phyloP scores from a whole-genome alignment of 176 grass and related monocot species.

The Musa troglodytarum region DNA sequence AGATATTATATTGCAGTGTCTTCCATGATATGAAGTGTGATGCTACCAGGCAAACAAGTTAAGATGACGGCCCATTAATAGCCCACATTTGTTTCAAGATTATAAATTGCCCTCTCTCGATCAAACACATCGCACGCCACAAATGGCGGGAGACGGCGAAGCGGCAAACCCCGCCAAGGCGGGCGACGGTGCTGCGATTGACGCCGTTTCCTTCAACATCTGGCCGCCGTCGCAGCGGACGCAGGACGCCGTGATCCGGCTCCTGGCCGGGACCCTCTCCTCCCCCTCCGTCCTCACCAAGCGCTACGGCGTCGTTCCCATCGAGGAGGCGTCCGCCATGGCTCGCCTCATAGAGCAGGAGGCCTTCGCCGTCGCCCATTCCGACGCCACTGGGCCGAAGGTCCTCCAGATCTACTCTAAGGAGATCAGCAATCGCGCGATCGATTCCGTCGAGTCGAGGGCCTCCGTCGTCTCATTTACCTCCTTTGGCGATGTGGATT shows the following conservation, averaged over 20 bases:
- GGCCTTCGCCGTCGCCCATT: slow-evolving; percentile 40
- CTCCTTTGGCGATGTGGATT: slow-evolving; percentile 1
- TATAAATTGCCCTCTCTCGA: background rate
- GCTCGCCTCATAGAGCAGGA: slow-evolving; percentile 58
- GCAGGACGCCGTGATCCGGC: slow-evolving; percentile 74
- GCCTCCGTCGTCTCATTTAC: background rate
- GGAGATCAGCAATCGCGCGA: slow-evolving; percentile 68
- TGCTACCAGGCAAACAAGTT: too few species aligned
- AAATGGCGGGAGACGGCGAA: slow-evolving; percentile 58
- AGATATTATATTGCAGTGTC: too few species aligned
- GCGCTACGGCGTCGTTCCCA: slow-evolving; percentile 53
- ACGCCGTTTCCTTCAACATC: slow-evolving; percentile 54
- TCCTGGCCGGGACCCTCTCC: slow-evolving; percentile 62
- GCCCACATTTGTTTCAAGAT: background rate
- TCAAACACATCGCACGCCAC: slow-evolving; percentile 2
- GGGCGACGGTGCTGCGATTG: background rate
- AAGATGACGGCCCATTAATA: background rate
- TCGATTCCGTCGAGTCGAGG: slow-evolving; percentile 51
- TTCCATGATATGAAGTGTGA: too few species aligned
- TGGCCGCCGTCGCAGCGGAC: slow-evolving; percentile 93
- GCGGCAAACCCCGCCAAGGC: background rate
- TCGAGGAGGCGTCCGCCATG: slow-evolving; percentile 43
- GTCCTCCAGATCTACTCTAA: slow-evolving; percentile 69
- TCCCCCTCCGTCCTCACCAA: slow-evolving; percentile 54
- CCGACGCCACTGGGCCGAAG: slow-evolving; percentile 43